phyloP scores from a whole-genome alignment of 2,329 filamentous ascomycete genomes.

The Pyricularia pennisetigena region DNA sequence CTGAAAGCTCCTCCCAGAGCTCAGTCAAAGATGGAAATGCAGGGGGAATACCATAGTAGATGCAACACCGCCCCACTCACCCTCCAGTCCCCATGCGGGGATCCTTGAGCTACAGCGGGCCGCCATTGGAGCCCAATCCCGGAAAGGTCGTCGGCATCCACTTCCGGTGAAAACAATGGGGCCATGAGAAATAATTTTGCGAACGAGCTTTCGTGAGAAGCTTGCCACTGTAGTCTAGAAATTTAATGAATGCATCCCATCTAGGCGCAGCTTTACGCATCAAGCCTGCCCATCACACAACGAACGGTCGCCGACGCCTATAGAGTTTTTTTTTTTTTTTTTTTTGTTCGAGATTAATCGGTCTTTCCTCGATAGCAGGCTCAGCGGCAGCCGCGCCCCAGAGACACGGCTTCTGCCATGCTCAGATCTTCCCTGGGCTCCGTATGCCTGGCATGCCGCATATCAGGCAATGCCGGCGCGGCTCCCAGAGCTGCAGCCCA shows the following conservation, averaged over 20 bases:
- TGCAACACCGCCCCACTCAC: background rate
- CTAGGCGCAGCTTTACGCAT: background rate
- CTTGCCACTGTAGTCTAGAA: background rate
- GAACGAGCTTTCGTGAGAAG: background rate
- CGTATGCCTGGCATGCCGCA: conserved; percentile 12
- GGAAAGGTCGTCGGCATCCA: background rate
- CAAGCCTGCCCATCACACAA: background rate
- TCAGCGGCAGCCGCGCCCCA: background rate
- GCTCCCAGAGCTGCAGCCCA: background rate
- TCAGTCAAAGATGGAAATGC: background rate
- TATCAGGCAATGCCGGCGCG: background rate
- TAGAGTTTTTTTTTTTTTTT: too few relatives aligned
- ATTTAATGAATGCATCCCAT: background rate
- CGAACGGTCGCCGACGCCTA: background rate
- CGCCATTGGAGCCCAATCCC: background rate
- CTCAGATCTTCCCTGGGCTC: conserved; percentile 7
- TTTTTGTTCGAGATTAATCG: background rate
- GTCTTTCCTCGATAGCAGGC: background rate
- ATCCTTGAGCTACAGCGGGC: background rate
- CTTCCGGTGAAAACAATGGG: background rate
- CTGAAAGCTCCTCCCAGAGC: background rate
- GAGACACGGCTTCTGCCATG: conserved; percentile 7
- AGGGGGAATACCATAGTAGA: background rate
- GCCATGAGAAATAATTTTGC: background rate
- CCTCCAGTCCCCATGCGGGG: background rate